Percentiles rank a stretch among this genome's conserved stretches.
phyloP scores from a whole-genome alignment of 139 green algal species.

The Chlorella sp. region DNA sequence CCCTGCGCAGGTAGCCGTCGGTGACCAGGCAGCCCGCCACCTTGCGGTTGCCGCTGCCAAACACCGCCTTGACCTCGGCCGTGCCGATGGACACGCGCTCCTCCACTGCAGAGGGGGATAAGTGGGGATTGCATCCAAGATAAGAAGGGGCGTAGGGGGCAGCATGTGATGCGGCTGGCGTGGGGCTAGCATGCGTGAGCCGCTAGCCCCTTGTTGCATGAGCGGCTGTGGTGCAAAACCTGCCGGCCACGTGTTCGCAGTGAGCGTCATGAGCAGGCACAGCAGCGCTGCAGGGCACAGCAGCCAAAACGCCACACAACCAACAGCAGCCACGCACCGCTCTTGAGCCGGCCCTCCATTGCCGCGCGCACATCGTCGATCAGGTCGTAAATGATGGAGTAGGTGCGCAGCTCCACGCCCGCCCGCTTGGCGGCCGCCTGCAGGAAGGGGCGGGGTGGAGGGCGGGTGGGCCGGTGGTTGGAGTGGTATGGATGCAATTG shows the following conservation, averaged over 20 bases:
- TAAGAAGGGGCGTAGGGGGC: too few species aligned
- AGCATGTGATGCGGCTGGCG: too few species aligned
- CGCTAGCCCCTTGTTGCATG: too few species aligned
- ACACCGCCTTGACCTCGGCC: conserved; percentile 87
- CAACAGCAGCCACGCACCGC: background rate
- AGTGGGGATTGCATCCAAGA: too few species aligned
- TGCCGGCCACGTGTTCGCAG: background rate
- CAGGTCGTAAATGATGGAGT: conserved; percentile 97
- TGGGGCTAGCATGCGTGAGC: too few species aligned
- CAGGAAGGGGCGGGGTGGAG: too few species aligned
- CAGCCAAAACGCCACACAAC: background rate
- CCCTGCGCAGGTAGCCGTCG: conserved; percentile 67
- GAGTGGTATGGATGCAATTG: too few species aligned
- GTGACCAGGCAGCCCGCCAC: conserved; percentile 87
- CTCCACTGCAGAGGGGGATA: conserved; percentile 75
- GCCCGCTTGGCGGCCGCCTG: conserved; percentile 77
- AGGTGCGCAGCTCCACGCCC: conserved; percentile 74
- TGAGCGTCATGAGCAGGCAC: too few species aligned
- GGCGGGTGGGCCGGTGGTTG: too few species aligned
- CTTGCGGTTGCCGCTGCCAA: conserved; percentile 80
- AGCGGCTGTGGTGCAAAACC: too few species aligned
- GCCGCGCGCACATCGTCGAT: conserved; percentile 94
- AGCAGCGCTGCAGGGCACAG: background rate
- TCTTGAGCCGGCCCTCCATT: conserved; percentile 95
- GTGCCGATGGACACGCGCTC: conserved; percentile 75